Conservation (phyloP, 495 filamentous ascomycete genomes). For the Penicillium cataractarum region DNA sequence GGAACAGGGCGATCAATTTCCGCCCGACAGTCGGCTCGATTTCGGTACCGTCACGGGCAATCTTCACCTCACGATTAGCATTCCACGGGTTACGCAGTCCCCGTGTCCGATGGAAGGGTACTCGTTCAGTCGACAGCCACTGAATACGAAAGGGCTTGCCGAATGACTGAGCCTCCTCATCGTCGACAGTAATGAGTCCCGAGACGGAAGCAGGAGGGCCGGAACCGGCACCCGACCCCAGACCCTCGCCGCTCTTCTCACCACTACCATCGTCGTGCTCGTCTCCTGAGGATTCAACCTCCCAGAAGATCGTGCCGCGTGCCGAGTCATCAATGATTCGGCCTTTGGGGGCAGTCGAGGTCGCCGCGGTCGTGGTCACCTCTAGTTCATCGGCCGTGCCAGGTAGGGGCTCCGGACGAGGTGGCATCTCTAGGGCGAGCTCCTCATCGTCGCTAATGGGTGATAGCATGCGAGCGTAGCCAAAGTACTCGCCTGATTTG, state of each 20-base stretch:
- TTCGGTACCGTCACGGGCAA: constrained; percentile 94
- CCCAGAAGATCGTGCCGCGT: constrained; percentile 96
- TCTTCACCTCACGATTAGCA: constrained; percentile 93
- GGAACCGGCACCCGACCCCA: not conserved
- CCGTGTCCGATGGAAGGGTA: constrained; percentile 90
- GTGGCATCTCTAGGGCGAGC: constrained; percentile 60
- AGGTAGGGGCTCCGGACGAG: constrained; percentile 55
- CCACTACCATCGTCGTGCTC: constrained; percentile 41
- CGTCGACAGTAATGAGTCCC: not conserved
- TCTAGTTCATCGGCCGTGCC: constrained; percentile 57
- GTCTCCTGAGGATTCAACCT: constrained; percentile 69
- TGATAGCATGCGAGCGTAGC: constrained; percentile 91
- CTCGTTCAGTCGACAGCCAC: constrained; percentile 83
- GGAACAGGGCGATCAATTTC: constrained; percentile 77
- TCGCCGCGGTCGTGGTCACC: constrained; percentile 77
- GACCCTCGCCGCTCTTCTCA: constrained; percentile 42
- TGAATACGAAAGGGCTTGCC: constrained; percentile 92
- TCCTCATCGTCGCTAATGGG: constrained; percentile 76
- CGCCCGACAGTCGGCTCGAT: constrained; percentile 83
- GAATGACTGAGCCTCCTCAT: constrained; percentile 63
- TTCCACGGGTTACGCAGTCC: constrained; percentile 97
- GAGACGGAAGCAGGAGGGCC: constrained; percentile 1
- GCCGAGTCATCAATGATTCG: constrained; percentile 92
- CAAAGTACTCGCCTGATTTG: constrained; percentile 97
- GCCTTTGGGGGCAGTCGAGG: constrained; percentile 78